Conservation (phyloP, 345 rosid species). For the Balakata baccata region DNA sequence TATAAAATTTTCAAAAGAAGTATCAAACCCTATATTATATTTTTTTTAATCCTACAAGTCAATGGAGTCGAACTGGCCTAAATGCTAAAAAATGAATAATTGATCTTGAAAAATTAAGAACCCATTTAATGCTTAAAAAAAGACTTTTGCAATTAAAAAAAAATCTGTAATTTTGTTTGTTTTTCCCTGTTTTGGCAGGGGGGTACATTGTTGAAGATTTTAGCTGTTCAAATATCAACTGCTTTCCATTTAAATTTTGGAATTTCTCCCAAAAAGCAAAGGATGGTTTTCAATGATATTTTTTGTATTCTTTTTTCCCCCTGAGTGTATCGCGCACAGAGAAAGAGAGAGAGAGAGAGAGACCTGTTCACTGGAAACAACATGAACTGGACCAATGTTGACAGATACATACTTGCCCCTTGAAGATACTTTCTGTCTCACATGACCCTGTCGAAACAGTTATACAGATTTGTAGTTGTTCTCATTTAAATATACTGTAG, state of each 20-base stretch:
- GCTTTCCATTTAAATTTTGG: background rate
- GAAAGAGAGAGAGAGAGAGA: background rate
- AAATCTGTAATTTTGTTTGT: too few relatives aligned
- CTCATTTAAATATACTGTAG: background rate
- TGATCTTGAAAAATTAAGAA: too few relatives aligned
- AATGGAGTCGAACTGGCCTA: too few relatives aligned
- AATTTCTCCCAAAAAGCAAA: too few relatives aligned
- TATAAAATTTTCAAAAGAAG: too few relatives aligned
- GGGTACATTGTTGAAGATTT: too few relatives aligned
- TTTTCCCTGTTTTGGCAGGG: background rate
- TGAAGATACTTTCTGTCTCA: constrained; percentile 77
- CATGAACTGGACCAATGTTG: constrained; percentile 84
- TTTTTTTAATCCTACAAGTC: too few relatives aligned
- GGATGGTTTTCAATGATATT: background rate
- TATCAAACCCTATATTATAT: too few relatives aligned
- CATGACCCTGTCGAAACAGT: constrained; percentile 50
- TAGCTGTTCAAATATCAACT: background rate
- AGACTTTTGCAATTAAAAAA: background rate
- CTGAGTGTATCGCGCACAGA: background rate
- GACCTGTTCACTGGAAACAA: constrained; percentile 87
- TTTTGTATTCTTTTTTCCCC: background rate
- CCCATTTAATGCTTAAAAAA: too few relatives aligned
- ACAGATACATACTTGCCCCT: constrained; percentile 90
- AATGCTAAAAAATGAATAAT: too few relatives aligned
- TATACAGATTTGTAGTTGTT: background rate